phyloP scores from a whole-genome alignment of 2,329 filamentous ascomycete species.

The Cladosporium sp. region DNA sequence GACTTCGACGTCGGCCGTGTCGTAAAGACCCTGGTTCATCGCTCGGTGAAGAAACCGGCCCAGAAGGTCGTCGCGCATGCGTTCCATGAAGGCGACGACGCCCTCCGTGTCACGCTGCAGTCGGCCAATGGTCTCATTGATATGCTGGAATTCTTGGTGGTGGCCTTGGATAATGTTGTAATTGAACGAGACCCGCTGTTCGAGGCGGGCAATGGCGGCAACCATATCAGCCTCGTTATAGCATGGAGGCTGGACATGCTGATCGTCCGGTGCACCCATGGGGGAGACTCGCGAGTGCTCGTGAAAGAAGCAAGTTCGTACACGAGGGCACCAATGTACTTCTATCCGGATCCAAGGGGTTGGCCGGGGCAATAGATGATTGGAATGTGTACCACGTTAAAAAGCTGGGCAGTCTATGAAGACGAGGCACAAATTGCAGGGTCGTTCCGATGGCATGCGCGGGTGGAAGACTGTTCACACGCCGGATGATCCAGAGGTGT shows the following conservation, averaged over 20 bases:
- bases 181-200: constrained; percentile 51
- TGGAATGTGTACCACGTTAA: too few relatives aligned
- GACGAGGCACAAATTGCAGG: too few relatives aligned
- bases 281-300: constrained; percentile 12
- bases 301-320: too few relatives aligned
- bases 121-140: constrained; percentile 42
- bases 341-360: too few relatives aligned
- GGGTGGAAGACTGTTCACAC: too few relatives aligned
- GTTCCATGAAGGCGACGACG: constrained; percentile 37
- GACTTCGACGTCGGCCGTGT: constrained; percentile 43
- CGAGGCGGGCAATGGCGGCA: constrained; percentile 37
- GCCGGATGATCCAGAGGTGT: too few relatives aligned
- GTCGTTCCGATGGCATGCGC: too few relatives aligned
- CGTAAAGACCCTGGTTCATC: constrained; percentile 26
- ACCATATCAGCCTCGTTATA: constrained; percentile 4
- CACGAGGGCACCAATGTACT: too few relatives aligned
- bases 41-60: constrained; percentile 25
- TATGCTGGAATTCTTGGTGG: constrained; percentile 42
- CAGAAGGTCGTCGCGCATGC: constrained; percentile 39
- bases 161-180: constrained; percentile 43
- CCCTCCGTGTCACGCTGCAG: constrained; percentile 43
- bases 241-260: constrained; percentile 12
- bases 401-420: too few relatives aligned
- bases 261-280: constrained; percentile 13
- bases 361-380: too few relatives aligned